phyloP scores from a whole-genome alignment of 2,329 filamentous ascomycete species.

The Colletotrichum simmondsii region DNA sequence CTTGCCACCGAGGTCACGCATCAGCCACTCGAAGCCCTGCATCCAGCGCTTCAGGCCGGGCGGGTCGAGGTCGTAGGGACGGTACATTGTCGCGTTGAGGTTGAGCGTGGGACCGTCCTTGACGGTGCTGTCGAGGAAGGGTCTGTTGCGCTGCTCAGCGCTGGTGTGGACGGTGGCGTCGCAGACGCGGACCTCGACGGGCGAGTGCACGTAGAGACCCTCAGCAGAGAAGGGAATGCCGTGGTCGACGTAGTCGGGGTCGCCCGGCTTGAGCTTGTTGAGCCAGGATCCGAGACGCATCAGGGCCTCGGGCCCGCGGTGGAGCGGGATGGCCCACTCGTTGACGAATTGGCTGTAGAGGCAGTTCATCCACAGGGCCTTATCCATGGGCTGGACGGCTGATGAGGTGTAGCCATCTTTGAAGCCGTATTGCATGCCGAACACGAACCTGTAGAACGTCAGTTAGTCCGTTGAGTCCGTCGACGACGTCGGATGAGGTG shows the following conservation, averaged over 20 bases:
- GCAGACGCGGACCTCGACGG: conserved; percentile 88
- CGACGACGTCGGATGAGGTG: neutral
- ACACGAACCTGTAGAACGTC: conserved; percentile 75
- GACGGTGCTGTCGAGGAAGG: conserved; percentile 76
- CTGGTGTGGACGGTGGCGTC: conserved; percentile 66
- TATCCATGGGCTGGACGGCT: conserved; percentile 83
- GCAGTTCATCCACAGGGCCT: conserved; percentile 94
- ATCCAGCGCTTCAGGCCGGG: conserved; percentile 84
- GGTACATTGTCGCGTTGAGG: conserved; percentile 90
- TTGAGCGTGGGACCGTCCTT: conserved; percentile 81
- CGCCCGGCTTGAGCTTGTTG: conserved; percentile 69
- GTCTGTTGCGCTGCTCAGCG: conserved; percentile 43
- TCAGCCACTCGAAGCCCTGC: conserved; percentile 89
- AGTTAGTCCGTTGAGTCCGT: neutral
- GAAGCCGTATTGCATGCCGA: conserved; percentile 98
- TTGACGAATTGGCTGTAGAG: conserved; percentile 98
- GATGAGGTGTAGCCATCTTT: conserved; percentile 72
- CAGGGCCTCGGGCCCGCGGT: conserved; percentile 88
- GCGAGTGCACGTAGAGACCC: conserved; percentile 88
- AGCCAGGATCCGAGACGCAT: conserved; percentile 88
- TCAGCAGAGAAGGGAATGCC: conserved; percentile 83
- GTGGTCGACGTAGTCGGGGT: conserved; percentile 71
- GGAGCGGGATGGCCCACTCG: conserved; percentile 93
- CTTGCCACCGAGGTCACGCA: conserved; percentile 83
- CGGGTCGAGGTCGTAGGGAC: conserved; percentile 82